A percentile compares a stretch with the other conserved stretches of the same genome.
These are phyloP conservation scores for Mycena chlorophos DNA, from an alignment of 768 basidiomycete species.

Conservation along the genomic window DNA sequence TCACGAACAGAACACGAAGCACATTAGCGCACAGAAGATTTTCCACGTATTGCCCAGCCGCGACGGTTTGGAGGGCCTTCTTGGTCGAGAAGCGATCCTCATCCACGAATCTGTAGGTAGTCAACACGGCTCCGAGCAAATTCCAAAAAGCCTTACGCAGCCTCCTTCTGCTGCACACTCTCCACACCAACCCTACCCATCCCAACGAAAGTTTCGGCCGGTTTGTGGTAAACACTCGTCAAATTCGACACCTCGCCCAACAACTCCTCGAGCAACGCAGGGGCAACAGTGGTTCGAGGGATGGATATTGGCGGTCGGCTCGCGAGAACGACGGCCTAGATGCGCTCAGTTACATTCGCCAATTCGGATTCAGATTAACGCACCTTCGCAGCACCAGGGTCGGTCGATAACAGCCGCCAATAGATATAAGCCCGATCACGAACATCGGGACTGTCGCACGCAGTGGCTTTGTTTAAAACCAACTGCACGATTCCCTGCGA, in stretches of 20 bases:
- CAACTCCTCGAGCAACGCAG: slow-evolving; percentile 87
- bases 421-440: slow-evolving; percentile 97
- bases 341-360: neutral
- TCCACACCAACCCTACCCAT: slow-evolving; percentile 86
- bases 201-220: slow-evolving; percentile 93
- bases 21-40: slow-evolving; percentile 75
- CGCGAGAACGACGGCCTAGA: slow-evolving; percentile 81
- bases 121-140: neutral
- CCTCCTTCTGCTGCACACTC: slow-evolving; percentile 57
- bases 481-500: slow-evolving; percentile 90
- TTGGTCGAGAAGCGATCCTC: slow-evolving; percentile 75
- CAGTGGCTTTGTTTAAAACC: slow-evolving; percentile 92
- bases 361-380: neutral
- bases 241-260: slow-evolving; percentile 85
- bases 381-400: slow-evolving; percentile 94
- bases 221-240: slow-evolving; percentile 97
- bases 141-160: slow-evolving; percentile 48
- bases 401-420: slow-evolving; percentile 92
- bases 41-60: slow-evolving; percentile 88
- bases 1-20: neutral
- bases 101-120: slow-evolving; percentile 38
- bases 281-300: slow-evolving; percentile 85
- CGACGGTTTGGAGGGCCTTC: slow-evolving; percentile 90
- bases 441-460: slow-evolving; percentile 95
- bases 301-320: slow-evolving; percentile 92